Conservation (phyloP, 2,329 filamentous ascomycete genomes). For the Trichophyton benhamiae region DNA sequence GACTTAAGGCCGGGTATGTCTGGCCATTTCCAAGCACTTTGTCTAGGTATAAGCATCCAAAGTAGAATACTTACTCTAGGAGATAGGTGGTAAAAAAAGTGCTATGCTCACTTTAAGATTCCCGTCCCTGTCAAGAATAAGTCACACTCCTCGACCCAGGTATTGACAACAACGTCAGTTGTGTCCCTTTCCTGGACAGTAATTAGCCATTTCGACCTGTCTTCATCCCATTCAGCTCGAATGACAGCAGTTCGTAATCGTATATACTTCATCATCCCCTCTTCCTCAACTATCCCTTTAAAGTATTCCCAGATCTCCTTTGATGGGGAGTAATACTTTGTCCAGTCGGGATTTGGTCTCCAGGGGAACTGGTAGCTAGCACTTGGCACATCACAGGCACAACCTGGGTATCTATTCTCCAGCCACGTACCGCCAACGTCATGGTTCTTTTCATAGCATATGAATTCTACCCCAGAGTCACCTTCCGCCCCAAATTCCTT, state of each 20-base stretch:
- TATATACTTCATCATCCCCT: slow-evolving; percentile 51
- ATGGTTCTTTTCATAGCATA: slow-evolving; percentile 24
- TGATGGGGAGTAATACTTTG: slow-evolving; percentile 54
- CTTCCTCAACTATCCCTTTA: slow-evolving; percentile 49
- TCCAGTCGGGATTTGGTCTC: slow-evolving; percentile 56
- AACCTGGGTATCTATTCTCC: slow-evolving; percentile 45
- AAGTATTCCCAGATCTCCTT: slow-evolving; percentile 57
- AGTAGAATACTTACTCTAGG: not conserved
- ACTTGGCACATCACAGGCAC: slow-evolving; percentile 56
- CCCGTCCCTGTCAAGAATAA: slow-evolving; percentile 31
- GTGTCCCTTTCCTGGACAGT: slow-evolving; percentile 11
- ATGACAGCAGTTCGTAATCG: slow-evolving; percentile 46
- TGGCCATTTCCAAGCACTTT: slow-evolving; percentile 33
- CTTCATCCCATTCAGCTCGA: slow-evolving; percentile 43
- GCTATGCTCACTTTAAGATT: slow-evolving; percentile 22
- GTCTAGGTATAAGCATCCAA: not conserved
- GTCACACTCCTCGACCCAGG: slow-evolving; percentile 20
- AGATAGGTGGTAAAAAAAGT: not conserved
- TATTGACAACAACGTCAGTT: slow-evolving; percentile 13
- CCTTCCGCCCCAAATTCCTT: slow-evolving; percentile 5
- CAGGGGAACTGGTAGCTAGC: slow-evolving; percentile 61
- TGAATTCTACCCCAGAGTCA: slow-evolving; percentile 14
- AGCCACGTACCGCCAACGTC: slow-evolving; percentile 29
- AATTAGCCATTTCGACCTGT: slow-evolving; percentile 27
- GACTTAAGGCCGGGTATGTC: slow-evolving; percentile 35